Evolutionary conservation across 148 eudicot genomes (phyloP), one percentile per base, ranked within the genome.

Genomic region (Rhododendron molle): DNA sequence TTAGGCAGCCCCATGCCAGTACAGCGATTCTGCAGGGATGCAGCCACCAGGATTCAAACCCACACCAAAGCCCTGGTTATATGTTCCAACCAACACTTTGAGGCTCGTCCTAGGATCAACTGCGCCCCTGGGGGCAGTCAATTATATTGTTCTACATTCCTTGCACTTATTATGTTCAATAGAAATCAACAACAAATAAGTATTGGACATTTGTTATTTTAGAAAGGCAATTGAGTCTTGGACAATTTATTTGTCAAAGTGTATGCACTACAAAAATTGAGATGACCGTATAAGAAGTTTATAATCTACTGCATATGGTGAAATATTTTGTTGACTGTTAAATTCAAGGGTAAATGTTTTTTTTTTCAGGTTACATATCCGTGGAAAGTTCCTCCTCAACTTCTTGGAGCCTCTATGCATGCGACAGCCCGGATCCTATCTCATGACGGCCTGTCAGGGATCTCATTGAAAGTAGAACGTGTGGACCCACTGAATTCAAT

Each of bases 401-500:
- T 84, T 52, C 93, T 97, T 9, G 92, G 86, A 56, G 92, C 93
- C 36, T 94, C 99, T 30, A 36, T 93, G 44, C 49, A 92, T 81
- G 95, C 98, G 58, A 89, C 92, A 15, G 94, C 94, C 58, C 87
- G 92, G 82, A 87, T 92, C 74, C 88, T 97, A 28, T 89, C 98
- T 18, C 88, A 86, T 81, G 96, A 95, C 77, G 98, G 98, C n/a
- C 88, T 89, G 85, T 86, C 88, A 44, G 95, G 94, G 89, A 86
- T 90, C 79, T 69, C 90, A 58, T 69, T 81, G 14, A 73, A 88
- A 0, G 34, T 76, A 26, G 93, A 90, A 79, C 76, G 92, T 28
- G 89, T 91, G 52, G 93, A 94, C 50, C 60, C 90, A 28, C 88
- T 90, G 78, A 77, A 96, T 79, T 83, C 93, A 43, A 92, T 89